Conservation (phyloP, 305 asterid species). For the Rubia peregrina region DNA sequence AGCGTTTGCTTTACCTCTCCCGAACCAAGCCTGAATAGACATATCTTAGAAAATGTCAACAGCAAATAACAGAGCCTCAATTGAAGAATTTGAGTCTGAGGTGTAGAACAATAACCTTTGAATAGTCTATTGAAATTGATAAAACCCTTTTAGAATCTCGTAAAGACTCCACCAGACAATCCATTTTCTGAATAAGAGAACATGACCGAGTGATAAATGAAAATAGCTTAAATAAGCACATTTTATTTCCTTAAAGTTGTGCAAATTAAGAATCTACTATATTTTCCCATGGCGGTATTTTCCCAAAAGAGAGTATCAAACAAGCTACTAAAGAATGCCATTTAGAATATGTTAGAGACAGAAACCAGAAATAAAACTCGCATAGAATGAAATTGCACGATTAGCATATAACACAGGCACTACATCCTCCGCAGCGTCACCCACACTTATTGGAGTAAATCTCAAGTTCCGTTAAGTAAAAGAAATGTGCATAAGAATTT, state of each 20-base stretch:
- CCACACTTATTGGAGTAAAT: conserved; percentile 52
- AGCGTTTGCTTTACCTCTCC: conserved; percentile 82
- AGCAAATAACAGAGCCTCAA: background rate
- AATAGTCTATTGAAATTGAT: conserved; percentile 46
- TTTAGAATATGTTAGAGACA: background rate
- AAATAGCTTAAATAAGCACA: background rate
- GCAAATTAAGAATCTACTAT: background rate
- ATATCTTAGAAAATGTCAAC: conserved; percentile 19
- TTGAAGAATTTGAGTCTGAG: background rate
- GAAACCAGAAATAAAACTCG: conserved; percentile 29
- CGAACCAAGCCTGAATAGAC: conserved; percentile 71
- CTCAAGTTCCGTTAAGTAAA: conserved; percentile 61
- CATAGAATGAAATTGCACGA: conserved; percentile 77
- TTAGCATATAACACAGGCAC: conserved; percentile 65
- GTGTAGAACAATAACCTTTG: conserved; percentile 47
- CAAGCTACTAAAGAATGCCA: background rate
- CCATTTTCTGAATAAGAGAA: conserved; percentile 59
- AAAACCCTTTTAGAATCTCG: conserved; percentile 74
- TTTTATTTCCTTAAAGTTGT: background rate
- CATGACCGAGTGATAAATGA: background rate
- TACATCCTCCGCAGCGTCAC: conserved; percentile 47
- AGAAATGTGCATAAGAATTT: conserved; percentile 5
- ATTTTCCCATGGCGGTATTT: background rate
- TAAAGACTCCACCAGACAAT: conserved; percentile 51
- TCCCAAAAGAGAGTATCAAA: background rate